A percentile compares a stretch with the other conserved stretches of the same genome.
Conservation (phyloP, 2,329 filamentous ascomycete genomes). For the Verruconis gallopava region DNA sequence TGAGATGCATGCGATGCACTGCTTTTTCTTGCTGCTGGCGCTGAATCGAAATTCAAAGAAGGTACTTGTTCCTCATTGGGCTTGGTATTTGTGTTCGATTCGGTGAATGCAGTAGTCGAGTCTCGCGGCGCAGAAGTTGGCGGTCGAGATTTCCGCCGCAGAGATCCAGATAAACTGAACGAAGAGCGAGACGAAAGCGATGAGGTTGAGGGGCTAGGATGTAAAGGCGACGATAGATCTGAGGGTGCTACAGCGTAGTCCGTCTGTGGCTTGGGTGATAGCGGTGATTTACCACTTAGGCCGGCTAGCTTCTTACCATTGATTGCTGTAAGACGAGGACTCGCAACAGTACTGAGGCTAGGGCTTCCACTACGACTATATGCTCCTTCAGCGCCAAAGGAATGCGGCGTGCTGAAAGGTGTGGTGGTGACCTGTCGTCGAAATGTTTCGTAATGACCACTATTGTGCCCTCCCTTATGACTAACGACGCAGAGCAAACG, state of each 20-base stretch:
- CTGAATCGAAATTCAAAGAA: no score
- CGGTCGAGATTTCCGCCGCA: neutral
- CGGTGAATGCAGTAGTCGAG: neutral
- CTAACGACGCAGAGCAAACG: conserved; percentile 77
- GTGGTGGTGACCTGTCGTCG: conserved; percentile 67
- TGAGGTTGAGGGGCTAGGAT: conserved; percentile 15
- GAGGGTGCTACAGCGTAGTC: neutral
- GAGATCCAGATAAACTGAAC: conserved; percentile 9
- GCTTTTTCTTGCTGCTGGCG: no score
- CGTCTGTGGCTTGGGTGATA: neutral
- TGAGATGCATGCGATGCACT: no score
- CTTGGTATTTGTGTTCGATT: no score
- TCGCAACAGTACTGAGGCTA: conserved; percentile 1
- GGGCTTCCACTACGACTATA: conserved; percentile 29
- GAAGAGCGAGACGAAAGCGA: conserved; percentile 25
- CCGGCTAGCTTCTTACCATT: conserved; percentile 1
- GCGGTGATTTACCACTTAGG: neutral
- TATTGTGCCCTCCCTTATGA: conserved; percentile 90
- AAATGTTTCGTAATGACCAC: conserved; percentile 95
- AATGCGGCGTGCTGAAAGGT: conserved; percentile 71
- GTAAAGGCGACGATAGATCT: neutral
- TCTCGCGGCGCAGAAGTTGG: conserved; percentile 6
- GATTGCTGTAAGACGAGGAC: conserved; percentile 2
- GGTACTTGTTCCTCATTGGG: conserved; percentile 18
- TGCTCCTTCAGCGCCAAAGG: conserved; percentile 61